Percentiles rank a stretch among this genome's conserved stretches.
phyloP scores from a whole-genome alignment of 2,329 filamentous ascomycete species.

The Orbilia quercus region DNA sequence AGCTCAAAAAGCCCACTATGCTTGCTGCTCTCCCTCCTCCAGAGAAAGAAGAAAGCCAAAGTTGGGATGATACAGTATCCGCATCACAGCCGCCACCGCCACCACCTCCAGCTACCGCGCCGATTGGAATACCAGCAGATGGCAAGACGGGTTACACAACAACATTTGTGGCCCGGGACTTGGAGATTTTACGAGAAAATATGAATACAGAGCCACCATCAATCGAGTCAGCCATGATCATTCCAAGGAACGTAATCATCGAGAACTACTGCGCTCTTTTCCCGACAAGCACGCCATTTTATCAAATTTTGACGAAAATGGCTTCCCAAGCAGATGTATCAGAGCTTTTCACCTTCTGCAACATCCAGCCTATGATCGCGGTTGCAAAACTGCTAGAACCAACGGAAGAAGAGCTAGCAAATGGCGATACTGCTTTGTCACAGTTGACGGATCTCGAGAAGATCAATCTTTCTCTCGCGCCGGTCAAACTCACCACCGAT shows the following conservation, averaged over 20 bases:
- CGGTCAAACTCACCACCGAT: constrained; percentile 70
- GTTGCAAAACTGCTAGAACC: constrained; percentile 80
- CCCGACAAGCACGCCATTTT: constrained; percentile 81
- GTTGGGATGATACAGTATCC: constrained; percentile 48
- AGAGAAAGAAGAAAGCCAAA: constrained; percentile 55
- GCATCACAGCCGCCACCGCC: constrained; percentile 27
- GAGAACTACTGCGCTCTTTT: constrained; percentile 85
- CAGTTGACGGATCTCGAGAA: constrained; percentile 73
- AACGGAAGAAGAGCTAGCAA: constrained; percentile 70
- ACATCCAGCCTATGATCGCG: constrained; percentile 71
- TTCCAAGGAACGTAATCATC: constrained; percentile 76
- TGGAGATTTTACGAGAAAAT: constrained; percentile 29
- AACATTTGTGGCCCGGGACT: constrained; percentile 27
- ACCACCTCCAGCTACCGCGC: constrained; percentile 67
- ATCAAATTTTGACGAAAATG: constrained; percentile 81
- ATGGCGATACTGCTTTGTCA: background rate
- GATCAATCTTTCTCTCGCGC: constrained; percentile 78
- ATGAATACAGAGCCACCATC: constrained; percentile 39
- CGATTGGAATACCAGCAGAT: constrained; percentile 22
- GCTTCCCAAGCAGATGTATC: constrained; percentile 75
- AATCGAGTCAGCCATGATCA: constrained; percentile 76
- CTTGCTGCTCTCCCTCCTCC: constrained; percentile 64
- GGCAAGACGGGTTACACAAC: constrained; percentile 39
- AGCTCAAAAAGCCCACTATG: background rate
- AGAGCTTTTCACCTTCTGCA: constrained; percentile 76